Percentiles rank a stretch among this genome's conserved stretches.
These are phyloP conservation scores for Auxenochlorella pyrenoidosa DNA, from an alignment of 139 green algal genomes.

Conservation along the genomic window DNA sequence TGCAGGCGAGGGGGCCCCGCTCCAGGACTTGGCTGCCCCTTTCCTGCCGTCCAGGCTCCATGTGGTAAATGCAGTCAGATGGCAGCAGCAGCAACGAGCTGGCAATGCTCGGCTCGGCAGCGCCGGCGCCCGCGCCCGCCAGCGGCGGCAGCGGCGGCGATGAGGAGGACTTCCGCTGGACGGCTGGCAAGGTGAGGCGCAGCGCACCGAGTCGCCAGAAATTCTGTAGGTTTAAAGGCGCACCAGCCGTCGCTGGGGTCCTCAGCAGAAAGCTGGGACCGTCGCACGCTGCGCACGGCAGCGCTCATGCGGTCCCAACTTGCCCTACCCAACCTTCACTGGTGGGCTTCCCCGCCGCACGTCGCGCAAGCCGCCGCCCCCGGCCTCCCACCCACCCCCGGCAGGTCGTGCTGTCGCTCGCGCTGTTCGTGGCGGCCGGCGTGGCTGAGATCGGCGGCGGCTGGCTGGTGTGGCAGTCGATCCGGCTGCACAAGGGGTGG, in stretches of 20 bases:
- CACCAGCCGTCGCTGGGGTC: no score
- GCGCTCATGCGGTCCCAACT: no score
- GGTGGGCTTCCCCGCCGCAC: no score
- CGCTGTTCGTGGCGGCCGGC: constrained; percentile 72
- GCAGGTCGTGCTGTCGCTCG: constrained; percentile 34
- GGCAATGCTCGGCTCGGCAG: neutral
- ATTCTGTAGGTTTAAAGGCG: no score
- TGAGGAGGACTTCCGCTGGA: constrained; percentile 44
- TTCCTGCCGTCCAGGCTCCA: neutral
- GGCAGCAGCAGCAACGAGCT: constrained; percentile 14
- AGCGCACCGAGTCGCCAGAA: no score
- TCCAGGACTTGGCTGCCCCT: neutral
- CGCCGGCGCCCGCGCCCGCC: neutral
- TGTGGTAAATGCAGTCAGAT: neutral
- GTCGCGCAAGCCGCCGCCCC: no score
- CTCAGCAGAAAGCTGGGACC: no score
- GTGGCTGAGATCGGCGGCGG: constrained; percentile 85
- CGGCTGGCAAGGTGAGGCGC: constrained; percentile 20
- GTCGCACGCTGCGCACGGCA: no score
- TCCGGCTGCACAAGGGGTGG: constrained; percentile 61
- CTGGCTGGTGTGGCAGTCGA: constrained; percentile 89
- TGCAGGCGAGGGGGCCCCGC: no score
- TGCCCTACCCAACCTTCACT: no score
- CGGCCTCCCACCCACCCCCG: no score
- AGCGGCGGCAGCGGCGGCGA: neutral